Conservation (phyloP, 2,329 filamentous ascomycete genomes). For the Aspergillus sp. region DNA sequence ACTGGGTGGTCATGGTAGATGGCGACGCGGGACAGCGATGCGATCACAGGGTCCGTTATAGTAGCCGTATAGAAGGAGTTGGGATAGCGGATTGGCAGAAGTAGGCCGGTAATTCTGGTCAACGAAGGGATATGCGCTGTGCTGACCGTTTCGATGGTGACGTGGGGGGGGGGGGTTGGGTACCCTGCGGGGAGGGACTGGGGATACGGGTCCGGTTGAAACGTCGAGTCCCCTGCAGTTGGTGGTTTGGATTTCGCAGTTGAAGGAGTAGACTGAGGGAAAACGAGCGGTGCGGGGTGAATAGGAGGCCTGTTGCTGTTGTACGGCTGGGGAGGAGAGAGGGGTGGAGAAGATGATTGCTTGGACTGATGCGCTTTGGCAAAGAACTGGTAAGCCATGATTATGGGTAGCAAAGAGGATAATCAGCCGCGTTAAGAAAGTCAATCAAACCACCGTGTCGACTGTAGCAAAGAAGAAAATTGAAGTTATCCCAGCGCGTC, state of each 20-base stretch:
- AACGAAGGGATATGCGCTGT: slow-evolving; percentile 51
- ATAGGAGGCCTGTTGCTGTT: slow-evolving; percentile 20
- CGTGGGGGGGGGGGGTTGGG: slow-evolving; percentile 41
- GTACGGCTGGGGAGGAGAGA: slow-evolving; percentile 15
- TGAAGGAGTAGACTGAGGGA: slow-evolving; percentile 18
- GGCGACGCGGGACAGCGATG: slow-evolving; percentile 55
- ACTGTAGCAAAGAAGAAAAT: background rate
- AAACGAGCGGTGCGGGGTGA: slow-evolving; percentile 24
- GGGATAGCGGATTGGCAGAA: slow-evolving; percentile 59
- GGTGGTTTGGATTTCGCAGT: slow-evolving; percentile 18
- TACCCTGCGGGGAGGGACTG: slow-evolving; percentile 20
- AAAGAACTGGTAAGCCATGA: slow-evolving; percentile 36
- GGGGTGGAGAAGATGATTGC: slow-evolving; percentile 16
- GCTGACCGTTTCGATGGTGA: slow-evolving; percentile 50
- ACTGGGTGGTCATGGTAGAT: slow-evolving; percentile 50
- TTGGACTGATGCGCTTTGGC: slow-evolving; percentile 27
- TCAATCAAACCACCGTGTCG: too few species aligned
- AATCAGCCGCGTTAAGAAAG: background rate
- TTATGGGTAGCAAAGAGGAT: background rate
- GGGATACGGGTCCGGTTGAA: slow-evolving; percentile 25
- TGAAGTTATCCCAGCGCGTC: background rate
- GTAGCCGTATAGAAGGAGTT: slow-evolving; percentile 58
- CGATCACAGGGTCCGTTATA: slow-evolving; percentile 49
- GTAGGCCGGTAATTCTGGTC: slow-evolving; percentile 53
- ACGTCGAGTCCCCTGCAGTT: slow-evolving; percentile 16